Base-by-base conservation (phyloP, 495 filamentous ascomycete species). In the Gamarada debralockiae region DNA sequence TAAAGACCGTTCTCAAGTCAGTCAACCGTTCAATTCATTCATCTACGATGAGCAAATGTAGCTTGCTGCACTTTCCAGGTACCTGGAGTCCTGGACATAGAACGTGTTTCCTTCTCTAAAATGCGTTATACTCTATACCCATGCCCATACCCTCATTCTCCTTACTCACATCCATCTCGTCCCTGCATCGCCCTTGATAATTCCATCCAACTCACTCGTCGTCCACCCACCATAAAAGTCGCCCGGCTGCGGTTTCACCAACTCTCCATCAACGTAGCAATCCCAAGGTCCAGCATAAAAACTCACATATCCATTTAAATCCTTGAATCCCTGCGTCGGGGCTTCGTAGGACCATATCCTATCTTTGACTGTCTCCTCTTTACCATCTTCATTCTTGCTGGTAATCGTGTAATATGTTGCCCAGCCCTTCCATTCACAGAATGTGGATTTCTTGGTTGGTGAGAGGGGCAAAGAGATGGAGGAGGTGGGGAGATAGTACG, bases 191-290 rank as follows among this genome's bases (percentile, higher is more conserved):
- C 75, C 76, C 65, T 81, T 81, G 12, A 79, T 69, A 2, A 67
- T 66, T 21, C 78, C 76, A 58, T 77, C 74, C 53, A 82, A 69
- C 37, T 82, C 78, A 53, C 67, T 70, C 23, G 77, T 81, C 43
- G 76, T 67, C 79, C 79, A 82, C 3, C 78, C 78, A 37, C 76
- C 79, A 60, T 81, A 81, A 53, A 77, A 82, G 56, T 81, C 79
- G 24, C 79, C 77, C 22, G 73, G 77, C 63, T 80, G 79, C 23
- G 78, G 56, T 61, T 72, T 66, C 24, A 79, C 79, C 44, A 70
- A 66, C 65, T 82, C 79, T n/a, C 77, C 79, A 66, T 82, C 78
- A 13, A 81, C 79, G 57, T 63, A 81, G 60, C 79, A 82, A 36
- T 79, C 73, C 79, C 79, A 81, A 13, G 79, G 79, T 5, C 72